Percentiles rank a stretch among this genome's conserved stretches.
Evolutionary conservation across 345 rosid genomes (phyloP).

Genomic region (Turritis glabra): DNA sequence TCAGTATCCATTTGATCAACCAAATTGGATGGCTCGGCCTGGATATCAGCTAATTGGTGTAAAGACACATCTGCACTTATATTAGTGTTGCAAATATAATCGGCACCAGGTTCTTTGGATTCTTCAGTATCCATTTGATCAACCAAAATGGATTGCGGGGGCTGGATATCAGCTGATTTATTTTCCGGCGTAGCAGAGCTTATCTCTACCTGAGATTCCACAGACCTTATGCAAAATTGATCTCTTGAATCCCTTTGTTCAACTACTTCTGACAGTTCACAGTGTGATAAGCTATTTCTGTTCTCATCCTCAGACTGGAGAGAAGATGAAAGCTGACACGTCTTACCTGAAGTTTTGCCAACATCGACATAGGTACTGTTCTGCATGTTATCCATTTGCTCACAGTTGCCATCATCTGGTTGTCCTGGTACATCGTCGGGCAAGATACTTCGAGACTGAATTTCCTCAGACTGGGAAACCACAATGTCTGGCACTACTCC

Average conservation of each 20-base stretch:
- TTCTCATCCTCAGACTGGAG: slow-evolving; percentile 25
- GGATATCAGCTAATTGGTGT: not conserved
- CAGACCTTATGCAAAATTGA: not conserved
- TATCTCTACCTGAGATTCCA: slow-evolving; percentile 3
- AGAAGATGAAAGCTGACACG: slow-evolving; percentile 2
- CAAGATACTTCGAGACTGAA: not conserved
- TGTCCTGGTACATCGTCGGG: not conserved
- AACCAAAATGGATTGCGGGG: not conserved
- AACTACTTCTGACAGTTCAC: slow-evolving; percentile 8
- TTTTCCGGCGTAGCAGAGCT: not conserved
- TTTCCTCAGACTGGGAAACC: too few relatives aligned
- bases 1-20: slow-evolving; percentile 14
- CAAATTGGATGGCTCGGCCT: not conserved
- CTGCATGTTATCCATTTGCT: slow-evolving; percentile 6
- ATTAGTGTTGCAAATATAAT: not conserved
- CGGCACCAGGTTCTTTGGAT: not conserved
- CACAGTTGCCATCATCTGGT: not conserved
- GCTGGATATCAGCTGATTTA: slow-evolving; percentile 5
- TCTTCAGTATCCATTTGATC: slow-evolving; percentile 23
- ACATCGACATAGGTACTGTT: not conserved
- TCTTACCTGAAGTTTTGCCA: not conserved
- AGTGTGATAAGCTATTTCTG: not conserved
- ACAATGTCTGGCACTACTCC: too few relatives aligned
- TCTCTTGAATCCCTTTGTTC: slow-evolving; percentile 1
- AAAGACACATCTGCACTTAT: not conserved